Evolutionary conservation across 1,139 yeast genomes (phyloP).

Genomic region (Suhomyces terraborum): DNA sequence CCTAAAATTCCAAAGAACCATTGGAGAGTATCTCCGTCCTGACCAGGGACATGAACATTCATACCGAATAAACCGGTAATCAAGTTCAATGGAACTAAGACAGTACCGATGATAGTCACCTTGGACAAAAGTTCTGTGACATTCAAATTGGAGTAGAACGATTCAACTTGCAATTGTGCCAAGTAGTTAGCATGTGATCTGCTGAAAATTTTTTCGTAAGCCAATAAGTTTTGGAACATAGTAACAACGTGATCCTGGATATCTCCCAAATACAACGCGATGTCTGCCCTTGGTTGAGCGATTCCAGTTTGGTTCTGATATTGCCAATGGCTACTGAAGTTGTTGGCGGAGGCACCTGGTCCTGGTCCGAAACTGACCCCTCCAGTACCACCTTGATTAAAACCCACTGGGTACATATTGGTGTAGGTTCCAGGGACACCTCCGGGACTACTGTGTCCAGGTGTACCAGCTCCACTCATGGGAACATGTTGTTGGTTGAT

Average conservation of each 20-base stretch:
- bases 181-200: slow-evolving; percentile 89
- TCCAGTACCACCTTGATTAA: slow-evolving; percentile 18
- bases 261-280: slow-evolving; percentile 89
- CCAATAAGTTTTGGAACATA: slow-evolving; percentile 86
- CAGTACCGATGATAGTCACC: slow-evolving; percentile 88
- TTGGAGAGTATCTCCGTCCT: slow-evolving; percentile 39
- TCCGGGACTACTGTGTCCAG: slow-evolving; percentile 12
- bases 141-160: slow-evolving; percentile 79
- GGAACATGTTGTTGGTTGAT: slow-evolving; percentile 5
- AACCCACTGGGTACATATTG: slow-evolving; percentile 14
- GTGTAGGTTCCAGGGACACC: slow-evolving; percentile 9
- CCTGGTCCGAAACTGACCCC: slow-evolving; percentile 29
- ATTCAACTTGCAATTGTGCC: slow-evolving; percentile 92
- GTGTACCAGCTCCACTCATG: not conserved
- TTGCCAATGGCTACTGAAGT: slow-evolving; percentile 19
- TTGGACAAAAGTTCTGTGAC: slow-evolving; percentile 86
- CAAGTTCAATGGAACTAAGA: slow-evolving; percentile 84
- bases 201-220: slow-evolving; percentile 90
- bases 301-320: slow-evolving; percentile 11
- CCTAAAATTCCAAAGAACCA: slow-evolving; percentile 46
- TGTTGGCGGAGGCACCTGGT: slow-evolving; percentile 22
- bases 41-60: slow-evolving; percentile 90
- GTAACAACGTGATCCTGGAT: slow-evolving; percentile 97
- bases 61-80: slow-evolving; percentile 94
- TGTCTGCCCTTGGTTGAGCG: slow-evolving; percentile 78